Evolutionary conservation across 345 rosid genomes (phyloP).

Genomic region (Conringia planisiliqua): DNA sequence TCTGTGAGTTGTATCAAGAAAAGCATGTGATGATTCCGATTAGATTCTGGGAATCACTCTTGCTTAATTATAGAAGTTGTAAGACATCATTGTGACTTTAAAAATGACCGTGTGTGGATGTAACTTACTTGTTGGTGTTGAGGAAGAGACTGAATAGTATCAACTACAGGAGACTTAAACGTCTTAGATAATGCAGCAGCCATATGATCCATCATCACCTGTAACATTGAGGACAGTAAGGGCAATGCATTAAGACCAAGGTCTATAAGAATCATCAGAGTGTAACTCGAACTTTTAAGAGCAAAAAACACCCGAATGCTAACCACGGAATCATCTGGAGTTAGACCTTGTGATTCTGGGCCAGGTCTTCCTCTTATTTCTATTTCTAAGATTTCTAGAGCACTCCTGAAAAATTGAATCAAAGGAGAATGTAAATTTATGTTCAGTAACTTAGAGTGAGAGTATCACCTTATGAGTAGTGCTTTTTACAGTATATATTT

Average conservation of each 20-base stretch:
- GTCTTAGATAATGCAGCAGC: constrained; percentile 76
- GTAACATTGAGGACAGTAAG: constrained; percentile 9
- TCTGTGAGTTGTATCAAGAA: constrained; percentile 38
- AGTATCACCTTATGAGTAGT: not conserved
- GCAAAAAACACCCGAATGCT: constrained; percentile 1
- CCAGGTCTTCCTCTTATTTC: constrained; percentile 44
- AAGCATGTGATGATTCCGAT: not conserved
- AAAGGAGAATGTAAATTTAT: not conserved
- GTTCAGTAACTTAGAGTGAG: not conserved
- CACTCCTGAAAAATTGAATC: constrained; percentile 40
- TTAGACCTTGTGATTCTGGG: constrained; percentile 14
- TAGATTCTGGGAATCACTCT: not conserved
- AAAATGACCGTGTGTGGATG: not conserved
- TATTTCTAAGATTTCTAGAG: constrained; percentile 63
- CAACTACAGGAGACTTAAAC: constrained; percentile 63
- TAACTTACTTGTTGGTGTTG: constrained; percentile 84
- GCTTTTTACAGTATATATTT: not conserved
- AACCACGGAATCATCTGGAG: constrained; percentile 37
- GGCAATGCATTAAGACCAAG: not conserved
- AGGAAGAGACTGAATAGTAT: constrained; percentile 86
- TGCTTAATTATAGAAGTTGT: not conserved
- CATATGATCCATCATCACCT: constrained; percentile 87
- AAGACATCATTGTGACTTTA: not conserved
- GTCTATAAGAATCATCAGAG: not conserved
- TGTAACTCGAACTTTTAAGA: not conserved